Evolutionary conservation across 192 early-diverging fungal genomes (phyloP).

Genomic region (Haplosporangium gracile): DNA sequence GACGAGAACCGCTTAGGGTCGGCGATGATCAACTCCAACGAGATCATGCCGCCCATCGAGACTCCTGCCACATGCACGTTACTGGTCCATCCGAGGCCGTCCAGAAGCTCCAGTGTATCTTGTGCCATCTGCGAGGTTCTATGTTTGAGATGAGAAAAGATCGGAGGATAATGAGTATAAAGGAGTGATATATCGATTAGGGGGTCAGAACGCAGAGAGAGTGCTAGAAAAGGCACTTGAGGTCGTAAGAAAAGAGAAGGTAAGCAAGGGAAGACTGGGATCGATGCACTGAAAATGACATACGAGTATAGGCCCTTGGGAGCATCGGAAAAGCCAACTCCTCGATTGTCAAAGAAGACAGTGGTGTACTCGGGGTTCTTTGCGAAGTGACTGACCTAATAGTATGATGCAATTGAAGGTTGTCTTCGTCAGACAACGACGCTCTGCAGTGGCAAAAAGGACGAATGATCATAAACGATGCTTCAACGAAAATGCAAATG

Average conservation of each 20-base stretch:
- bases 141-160: background rate
- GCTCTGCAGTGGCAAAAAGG: background rate
- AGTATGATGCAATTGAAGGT: background rate
- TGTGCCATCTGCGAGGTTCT: slow-evolving; percentile 84
- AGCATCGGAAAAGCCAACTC: slow-evolving; percentile 75
- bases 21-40: slow-evolving; percentile 75
- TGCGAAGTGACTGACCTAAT: slow-evolving; percentile 76
- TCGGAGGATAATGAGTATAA: background rate
- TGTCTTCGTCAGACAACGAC: background rate
- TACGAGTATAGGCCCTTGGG: slow-evolving; percentile 68
- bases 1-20: slow-evolving; percentile 71
- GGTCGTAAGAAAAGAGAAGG: background rate
- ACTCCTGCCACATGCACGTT: slow-evolving; percentile 85
- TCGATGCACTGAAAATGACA: slow-evolving; percentile 1
- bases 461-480: background rate
- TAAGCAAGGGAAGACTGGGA: background rate
- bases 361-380: slow-evolving; percentile 74
- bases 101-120: slow-evolving; percentile 78
- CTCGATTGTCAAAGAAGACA: slow-evolving; percentile 89
- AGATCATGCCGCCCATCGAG: slow-evolving; percentile 91
- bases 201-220: background rate
- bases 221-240: background rate
- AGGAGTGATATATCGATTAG: background rate
- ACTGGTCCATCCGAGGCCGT: slow-evolving; percentile 78
- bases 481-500: no score